Evolutionary conservation across 1,284 basidiomycete species (phyloP), one percentile per base, ranked within the genome.

Genomic region (Peniophora sp.): DNA sequence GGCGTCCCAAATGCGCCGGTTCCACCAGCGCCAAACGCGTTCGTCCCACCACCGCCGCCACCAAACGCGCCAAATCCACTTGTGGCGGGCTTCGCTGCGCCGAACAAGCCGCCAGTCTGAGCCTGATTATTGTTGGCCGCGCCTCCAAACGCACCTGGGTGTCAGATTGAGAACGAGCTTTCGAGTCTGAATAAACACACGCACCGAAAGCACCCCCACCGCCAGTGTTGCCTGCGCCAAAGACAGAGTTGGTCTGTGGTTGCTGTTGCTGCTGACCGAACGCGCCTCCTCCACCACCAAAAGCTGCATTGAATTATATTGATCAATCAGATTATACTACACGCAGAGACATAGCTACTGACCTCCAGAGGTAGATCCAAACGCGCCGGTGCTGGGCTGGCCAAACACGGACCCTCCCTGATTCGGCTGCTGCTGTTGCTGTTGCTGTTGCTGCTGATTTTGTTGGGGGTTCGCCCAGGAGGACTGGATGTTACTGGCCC

Each of bases 241-340:
- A 89, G 83, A 89, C 88, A 43, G 89, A 83, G 57, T 91, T 90
- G 2, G 78, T 74, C 61, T 82, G 62, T 22, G 52, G 51, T 41
- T 63, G 80, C 57, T 72, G 77, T 53, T 71, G 71, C 55, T 73
- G 75, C 52, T 68, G 67, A 53, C 71, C 69, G 63, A 78, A 78
- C 45, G 71, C 65, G 58, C 67, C 63, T 54, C 69, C 65, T 23
- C 20, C 70, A n/a, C n/a, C 60, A 53, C 72, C 70, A 60, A 78
- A 79, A 32, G 67, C 72, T 72, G 63, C 27, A 55, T 60, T 52
- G 57, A 53, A 61, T 60, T 59, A 49, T 39, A 35, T 20, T 61
- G 55, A 57, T 53, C 63, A 65, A 65, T 64, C 62, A 63, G 56
- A 59, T 56, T 52, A 43, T 52, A 53, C 53, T 53, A 66, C 56